These are phyloP conservation scores for Colletotrichum chrysophilum DNA, from an alignment of 2,329 filamentous ascomycete species.

Conservation along the genomic window DNA sequence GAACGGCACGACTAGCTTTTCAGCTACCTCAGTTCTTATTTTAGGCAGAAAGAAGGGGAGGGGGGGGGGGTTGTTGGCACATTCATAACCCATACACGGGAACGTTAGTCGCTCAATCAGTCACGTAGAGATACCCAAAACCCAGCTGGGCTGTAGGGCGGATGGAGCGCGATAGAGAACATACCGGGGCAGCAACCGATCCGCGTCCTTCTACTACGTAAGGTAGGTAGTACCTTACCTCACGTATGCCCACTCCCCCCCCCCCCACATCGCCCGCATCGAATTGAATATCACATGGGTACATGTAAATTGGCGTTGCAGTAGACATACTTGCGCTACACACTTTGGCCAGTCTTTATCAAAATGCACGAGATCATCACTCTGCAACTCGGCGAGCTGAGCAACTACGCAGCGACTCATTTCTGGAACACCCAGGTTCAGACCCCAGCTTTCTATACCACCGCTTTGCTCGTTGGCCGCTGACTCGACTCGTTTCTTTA, in stretches of 20 bases:
- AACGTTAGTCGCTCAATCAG: background rate
- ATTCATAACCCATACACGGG: background rate
- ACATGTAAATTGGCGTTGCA: background rate
- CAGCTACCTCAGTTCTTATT: background rate
- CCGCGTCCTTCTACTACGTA: background rate
- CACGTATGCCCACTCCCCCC: background rate
- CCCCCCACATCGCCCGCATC: background rate
- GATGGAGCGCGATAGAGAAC: background rate
- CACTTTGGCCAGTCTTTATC: background rate
- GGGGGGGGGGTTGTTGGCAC: background rate
- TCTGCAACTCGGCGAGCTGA: constrained; percentile 88
- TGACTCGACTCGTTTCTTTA: background rate
- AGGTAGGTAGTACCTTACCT: background rate
- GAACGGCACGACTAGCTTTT: background rate
- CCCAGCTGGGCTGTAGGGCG: background rate
- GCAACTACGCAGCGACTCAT: constrained; percentile 92
- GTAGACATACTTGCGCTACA: background rate
- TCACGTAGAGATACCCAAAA: background rate
- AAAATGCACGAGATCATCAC: constrained; percentile 94
- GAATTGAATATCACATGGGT: background rate
- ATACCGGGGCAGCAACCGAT: background rate
- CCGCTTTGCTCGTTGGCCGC: background rate
- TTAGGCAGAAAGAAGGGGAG: too few relatives aligned
- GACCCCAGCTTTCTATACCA: background rate
- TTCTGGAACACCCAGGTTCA: constrained; percentile 93